phyloP scores from a whole-genome alignment of 208 protist species.

The Angomonas ambiguus region DNA sequence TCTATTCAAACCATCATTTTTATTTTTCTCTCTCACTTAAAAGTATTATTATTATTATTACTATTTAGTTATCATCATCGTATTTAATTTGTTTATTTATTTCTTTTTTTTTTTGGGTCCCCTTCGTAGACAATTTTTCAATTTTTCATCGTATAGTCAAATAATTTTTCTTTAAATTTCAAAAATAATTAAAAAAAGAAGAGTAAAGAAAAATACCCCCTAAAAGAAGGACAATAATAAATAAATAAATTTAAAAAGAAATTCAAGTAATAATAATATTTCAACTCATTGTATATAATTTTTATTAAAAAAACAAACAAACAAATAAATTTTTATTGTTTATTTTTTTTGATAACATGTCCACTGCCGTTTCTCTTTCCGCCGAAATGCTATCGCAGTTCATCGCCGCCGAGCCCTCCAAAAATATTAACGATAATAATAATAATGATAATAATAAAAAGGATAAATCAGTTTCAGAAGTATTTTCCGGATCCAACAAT shows the following conservation, averaged over 20 bases:
- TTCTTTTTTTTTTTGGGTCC: not conserved
- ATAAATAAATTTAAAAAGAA: no score
- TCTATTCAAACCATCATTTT: not conserved
- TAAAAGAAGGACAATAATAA: no score
- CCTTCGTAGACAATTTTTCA: not conserved
- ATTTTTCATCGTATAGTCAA: not conserved
- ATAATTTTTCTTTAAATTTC: constrained; percentile 5
- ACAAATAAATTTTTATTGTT: no score
- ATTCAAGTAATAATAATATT: no score
- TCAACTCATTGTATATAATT: no score
- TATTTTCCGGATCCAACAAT: no score
- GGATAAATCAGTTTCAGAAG: no score
- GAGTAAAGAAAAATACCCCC: no score
- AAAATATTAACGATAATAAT: not conserved
- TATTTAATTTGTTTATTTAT: not conserved
- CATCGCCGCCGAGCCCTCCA: not conserved
- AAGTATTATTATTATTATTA: not conserved
- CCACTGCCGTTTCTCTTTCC: not conserved
- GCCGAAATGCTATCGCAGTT: not conserved
- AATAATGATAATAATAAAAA: no score
- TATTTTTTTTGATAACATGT: no score
- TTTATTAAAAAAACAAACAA: no score
- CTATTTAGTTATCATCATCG: not conserved
- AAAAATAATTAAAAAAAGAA: constrained; percentile 6
- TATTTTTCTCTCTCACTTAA: not conserved